Evolutionary conservation across 768 basidiomycete species (phyloP).

Genomic region (Phylloporus sp.): DNA sequence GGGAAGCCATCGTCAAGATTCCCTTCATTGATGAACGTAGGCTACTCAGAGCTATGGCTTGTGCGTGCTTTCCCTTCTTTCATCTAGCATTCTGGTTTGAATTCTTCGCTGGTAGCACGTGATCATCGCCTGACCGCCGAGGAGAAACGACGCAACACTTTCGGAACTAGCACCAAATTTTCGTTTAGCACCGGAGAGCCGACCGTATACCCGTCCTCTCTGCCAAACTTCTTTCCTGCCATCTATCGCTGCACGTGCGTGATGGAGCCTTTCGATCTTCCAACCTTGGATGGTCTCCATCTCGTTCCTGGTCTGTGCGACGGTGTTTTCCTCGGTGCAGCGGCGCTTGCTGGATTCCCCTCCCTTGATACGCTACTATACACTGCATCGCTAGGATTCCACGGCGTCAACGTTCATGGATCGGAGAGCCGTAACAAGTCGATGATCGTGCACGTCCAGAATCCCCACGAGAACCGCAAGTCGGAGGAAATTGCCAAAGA

Average conservation of each 20-base stretch:
- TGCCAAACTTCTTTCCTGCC: constrained; percentile 93
- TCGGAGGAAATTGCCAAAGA: constrained; percentile 67
- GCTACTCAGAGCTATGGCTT: constrained; percentile 75
- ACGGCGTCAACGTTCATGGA: constrained; percentile 92
- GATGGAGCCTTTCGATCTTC: constrained; percentile 83
- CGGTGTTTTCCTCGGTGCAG: constrained; percentile 79
- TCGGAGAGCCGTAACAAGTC: constrained; percentile 88
- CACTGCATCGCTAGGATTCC: constrained; percentile 68
- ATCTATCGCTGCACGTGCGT: constrained; percentile 73
- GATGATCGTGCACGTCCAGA: constrained; percentile 83
- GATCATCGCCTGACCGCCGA: constrained; percentile 73
- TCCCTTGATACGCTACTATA: constrained; percentile 87
- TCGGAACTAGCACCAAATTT: constrained; percentile 80
- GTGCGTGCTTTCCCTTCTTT: constrained; percentile 33
- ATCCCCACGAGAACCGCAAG: constrained; percentile 63
- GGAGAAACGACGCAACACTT: constrained; percentile 70
- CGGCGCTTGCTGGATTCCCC: constrained; percentile 93
- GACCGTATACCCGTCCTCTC: constrained; percentile 79
- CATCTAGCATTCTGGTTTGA: not conserved
- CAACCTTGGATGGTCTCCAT: constrained; percentile 78
- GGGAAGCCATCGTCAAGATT: constrained; percentile 99
- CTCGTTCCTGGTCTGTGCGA: constrained; percentile 83
- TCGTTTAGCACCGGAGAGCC: constrained; percentile 58
- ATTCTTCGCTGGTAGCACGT: constrained; percentile 44
- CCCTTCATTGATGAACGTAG: constrained; percentile 89